Evolutionary conservation across 306 rosid species (phyloP).

Genomic region (Begonia fuchsioides): DNA sequence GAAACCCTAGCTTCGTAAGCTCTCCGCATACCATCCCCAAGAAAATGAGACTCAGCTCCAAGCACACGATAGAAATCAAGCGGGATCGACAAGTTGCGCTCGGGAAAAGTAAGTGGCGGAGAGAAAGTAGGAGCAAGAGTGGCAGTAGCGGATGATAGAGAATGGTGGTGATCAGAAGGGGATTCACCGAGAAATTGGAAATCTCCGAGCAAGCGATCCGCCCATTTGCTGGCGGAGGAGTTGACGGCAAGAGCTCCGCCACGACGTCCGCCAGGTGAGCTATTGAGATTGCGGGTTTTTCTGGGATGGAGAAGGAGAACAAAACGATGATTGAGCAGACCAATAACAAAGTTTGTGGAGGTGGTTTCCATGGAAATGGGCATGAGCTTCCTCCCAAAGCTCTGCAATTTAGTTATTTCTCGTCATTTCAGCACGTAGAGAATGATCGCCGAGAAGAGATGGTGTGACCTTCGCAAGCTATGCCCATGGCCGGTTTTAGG

Average conservation of each 20-base stretch:
- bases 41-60: slow-evolving; percentile 79
- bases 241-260: slow-evolving; percentile 10
- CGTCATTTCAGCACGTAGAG: too few relatives aligned
- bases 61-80: slow-evolving; percentile 63
- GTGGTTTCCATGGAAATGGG: slow-evolving; percentile 30
- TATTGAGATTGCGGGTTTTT: slow-evolving; percentile 18
- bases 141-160: slow-evolving; percentile 21
- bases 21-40: slow-evolving; percentile 74
- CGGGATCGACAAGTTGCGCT: slow-evolving; percentile 60
- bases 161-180: slow-evolving; percentile 21
- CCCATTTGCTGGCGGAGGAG: slow-evolving; percentile 82
- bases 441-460: too few relatives aligned
- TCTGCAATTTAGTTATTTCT: too few relatives aligned
- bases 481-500: too few relatives aligned
- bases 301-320: slow-evolving; percentile 4
- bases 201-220: slow-evolving; percentile 82
- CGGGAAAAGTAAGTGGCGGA: slow-evolving; percentile 28
- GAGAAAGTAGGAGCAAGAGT: slow-evolving; percentile 33
- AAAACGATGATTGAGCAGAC: slow-evolving; percentile 23
- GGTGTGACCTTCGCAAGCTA: too few relatives aligned
- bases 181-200: slow-evolving; percentile 75
- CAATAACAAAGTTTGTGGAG: slow-evolving; percentile 28
- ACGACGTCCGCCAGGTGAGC: slow-evolving; percentile 5
- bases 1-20: slow-evolving; percentile 79
- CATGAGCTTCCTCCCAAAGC: slow-evolving; percentile 1